A percentile compares a stretch with the other conserved stretches of the same genome.
phyloP scores from a whole-genome alignment of 495 filamentous ascomycete species.

The Pyrenopolyporus hunteri region DNA sequence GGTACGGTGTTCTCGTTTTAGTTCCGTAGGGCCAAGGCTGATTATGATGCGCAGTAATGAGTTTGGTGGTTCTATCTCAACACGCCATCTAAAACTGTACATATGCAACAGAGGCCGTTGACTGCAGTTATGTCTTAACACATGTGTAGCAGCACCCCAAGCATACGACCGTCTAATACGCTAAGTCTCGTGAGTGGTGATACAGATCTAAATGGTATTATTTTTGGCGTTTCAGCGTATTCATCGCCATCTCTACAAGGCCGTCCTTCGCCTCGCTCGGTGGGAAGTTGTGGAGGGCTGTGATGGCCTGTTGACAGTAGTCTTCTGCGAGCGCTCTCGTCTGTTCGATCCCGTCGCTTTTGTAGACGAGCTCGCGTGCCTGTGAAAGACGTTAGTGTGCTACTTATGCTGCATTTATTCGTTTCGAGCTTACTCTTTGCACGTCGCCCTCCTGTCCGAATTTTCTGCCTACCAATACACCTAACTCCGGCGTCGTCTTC shows the following conservation, averaged over 20 bases:
- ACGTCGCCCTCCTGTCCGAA: slow-evolving; percentile 86
- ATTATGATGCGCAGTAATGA: too few species aligned
- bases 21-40: too few species aligned
- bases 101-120: slow-evolving; percentile 12
- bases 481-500: slow-evolving; percentile 86
- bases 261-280: slow-evolving; percentile 91
- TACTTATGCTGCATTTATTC: neutral
- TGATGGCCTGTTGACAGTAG: slow-evolving; percentile 86
- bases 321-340: slow-evolving; percentile 87
- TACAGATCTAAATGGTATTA: slow-evolving; percentile 50
- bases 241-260: slow-evolving; percentile 89
- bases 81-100: slow-evolving; percentile 27
- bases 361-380: slow-evolving; percentile 83
- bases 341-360: slow-evolving; percentile 86
- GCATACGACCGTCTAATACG: slow-evolving; percentile 1
- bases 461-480: slow-evolving; percentile 87
- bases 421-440: slow-evolving; percentile 64
- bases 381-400: slow-evolving; percentile 43
- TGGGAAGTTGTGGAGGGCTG: slow-evolving; percentile 80
- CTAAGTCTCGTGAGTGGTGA: slow-evolving; percentile 10
- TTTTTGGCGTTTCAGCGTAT: slow-evolving; percentile 87
- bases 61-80: slow-evolving; percentile 35
- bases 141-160: slow-evolving; percentile 2
- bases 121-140: slow-evolving; percentile 1
- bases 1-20: too few species aligned